Evolutionary conservation across 2,329 filamentous ascomycete genomes (phyloP).

Genomic region (Nemania sp.): DNA sequence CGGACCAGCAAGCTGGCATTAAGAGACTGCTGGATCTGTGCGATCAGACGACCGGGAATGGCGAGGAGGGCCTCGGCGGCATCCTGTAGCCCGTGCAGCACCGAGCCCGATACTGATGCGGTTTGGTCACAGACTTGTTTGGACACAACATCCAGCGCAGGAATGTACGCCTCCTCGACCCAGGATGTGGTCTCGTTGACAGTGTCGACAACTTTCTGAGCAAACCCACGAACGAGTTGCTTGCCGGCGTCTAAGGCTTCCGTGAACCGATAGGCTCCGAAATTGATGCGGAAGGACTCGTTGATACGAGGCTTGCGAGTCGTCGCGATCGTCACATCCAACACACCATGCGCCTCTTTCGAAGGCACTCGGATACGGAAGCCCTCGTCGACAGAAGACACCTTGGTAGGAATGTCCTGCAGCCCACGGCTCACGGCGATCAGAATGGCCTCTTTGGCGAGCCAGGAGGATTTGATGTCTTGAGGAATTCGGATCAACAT

Average conservation of each 20-base stretch:
- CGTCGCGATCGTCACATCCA: conserved; percentile 62
- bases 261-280: conserved; percentile 54
- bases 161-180: conserved; percentile 40
- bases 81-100: conserved; percentile 36
- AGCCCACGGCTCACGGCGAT: conserved; percentile 57
- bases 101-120: conserved; percentile 36
- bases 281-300: conserved; percentile 63
- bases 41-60: conserved; percentile 28
- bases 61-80: conserved; percentile 30
- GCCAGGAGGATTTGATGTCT: conserved; percentile 56
- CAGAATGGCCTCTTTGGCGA: conserved; percentile 58
- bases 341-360: conserved; percentile 59
- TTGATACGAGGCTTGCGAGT: conserved; percentile 62
- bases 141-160: conserved; percentile 38
- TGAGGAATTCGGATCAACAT: conserved; percentile 58
- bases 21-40: conserved; percentile 34
- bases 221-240: conserved; percentile 44
- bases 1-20: conserved; percentile 29
- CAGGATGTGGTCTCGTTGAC: conserved; percentile 43
- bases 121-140: conserved; percentile 39
- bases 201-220: conserved; percentile 47
- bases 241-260: conserved; percentile 50
- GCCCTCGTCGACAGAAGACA: conserved; percentile 53
- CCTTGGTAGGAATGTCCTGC: conserved; percentile 51
- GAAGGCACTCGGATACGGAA: conserved; percentile 56